These are phyloP conservation scores for Petunia hybrid DNA, from an alignment of 305 asterid species.

Conservation along the genomic window DNA sequence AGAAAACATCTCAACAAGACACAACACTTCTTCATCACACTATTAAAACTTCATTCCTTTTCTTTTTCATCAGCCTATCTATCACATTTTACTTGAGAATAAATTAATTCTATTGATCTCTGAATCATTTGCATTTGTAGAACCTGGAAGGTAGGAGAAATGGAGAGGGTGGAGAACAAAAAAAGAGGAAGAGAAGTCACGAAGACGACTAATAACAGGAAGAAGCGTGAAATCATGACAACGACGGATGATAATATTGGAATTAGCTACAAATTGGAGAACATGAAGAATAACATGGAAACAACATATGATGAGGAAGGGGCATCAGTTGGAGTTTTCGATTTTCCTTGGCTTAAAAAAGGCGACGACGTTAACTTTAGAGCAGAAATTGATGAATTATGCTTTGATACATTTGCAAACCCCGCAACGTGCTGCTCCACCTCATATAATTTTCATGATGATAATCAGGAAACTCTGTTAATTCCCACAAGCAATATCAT, in stretches of 20 bases:
- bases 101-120: neutral
- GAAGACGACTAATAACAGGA: slow-evolving; percentile 29
- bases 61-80: neutral
- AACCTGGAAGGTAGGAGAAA: slow-evolving; percentile 28
- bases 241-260: neutral
- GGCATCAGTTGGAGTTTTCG: slow-evolving; percentile 48
- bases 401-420: slow-evolving; percentile 32
- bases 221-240: neutral
- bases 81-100: no score
- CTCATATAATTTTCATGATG: neutral
- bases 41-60: neutral
- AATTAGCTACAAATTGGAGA: neutral
- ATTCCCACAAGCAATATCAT: neutral
- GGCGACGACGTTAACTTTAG: slow-evolving; percentile 33
- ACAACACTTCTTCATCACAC: neutral
- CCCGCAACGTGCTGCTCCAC: neutral
- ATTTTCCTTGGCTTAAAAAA: slow-evolving; percentile 66
- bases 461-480: neutral
- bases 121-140: neutral
- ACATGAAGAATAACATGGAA: neutral
- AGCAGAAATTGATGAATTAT: slow-evolving; percentile 38
- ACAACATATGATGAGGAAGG: slow-evolving; percentile 20
- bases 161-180: slow-evolving; percentile 38
- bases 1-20: neutral
- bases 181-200: slow-evolving; percentile 41